Evolutionary conservation across 257 asterid genomes (phyloP).

Genomic region (Jasminum sambac): DNA sequence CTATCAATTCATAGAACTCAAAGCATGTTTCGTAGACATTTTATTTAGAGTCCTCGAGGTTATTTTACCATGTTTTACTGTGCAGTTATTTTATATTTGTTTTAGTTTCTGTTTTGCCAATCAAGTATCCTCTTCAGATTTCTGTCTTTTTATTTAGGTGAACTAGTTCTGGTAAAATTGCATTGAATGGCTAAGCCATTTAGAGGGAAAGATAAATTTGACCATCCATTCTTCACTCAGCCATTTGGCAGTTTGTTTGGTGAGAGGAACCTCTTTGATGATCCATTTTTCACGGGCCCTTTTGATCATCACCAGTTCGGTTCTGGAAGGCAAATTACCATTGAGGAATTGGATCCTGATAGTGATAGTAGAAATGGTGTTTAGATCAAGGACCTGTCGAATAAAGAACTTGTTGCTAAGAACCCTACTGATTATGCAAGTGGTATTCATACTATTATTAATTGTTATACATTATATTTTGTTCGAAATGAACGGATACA

Average conservation of each 20-base stretch:
- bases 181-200: constrained; percentile 54
- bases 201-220: constrained; percentile 79
- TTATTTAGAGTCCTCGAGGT: no score
- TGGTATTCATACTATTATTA: constrained; percentile 30
- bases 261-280: constrained; percentile 44
- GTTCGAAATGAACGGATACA: neutral
- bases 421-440: constrained; percentile 30
- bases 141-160: neutral
- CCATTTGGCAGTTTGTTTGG: constrained; percentile 56
- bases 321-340: no score
- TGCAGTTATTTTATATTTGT: neutral
- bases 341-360: constrained; percentile 68
- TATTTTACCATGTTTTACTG: neutral
- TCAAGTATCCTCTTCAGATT: neutral
- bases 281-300: no score
- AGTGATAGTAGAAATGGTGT: constrained; percentile 34
- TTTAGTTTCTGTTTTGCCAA: neutral
- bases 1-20: neutral
- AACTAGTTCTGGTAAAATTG: constrained; percentile 10
- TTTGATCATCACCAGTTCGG: no score
- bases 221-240: constrained; percentile 68
- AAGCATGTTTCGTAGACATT: neutral
- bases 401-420: no score
- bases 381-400: constrained; percentile 30
- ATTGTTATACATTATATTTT: neutral